Evolutionary conservation across 1,139 yeast species (phyloP), one percentile per base, ranked within the genome.

Genomic region (Saccharomyces hybrid): DNA sequence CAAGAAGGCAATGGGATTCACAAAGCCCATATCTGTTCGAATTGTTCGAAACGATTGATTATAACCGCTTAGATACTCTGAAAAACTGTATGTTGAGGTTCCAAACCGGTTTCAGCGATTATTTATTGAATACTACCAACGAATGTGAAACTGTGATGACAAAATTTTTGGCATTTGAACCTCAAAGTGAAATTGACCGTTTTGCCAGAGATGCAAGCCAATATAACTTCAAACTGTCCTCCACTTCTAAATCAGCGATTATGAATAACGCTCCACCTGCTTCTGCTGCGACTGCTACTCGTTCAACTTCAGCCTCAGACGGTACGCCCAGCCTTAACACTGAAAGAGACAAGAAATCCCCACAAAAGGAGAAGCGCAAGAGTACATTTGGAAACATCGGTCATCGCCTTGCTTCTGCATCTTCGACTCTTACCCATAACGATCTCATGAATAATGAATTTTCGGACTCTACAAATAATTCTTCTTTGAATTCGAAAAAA

Each of bases 21-120:
- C 84, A 84, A 67, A 93, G 95, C 0, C 95, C 96, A 1, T 82
- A 78, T 59, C 80, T 86, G 44, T 85, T 88, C 66, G 87, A 85
- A 62, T 82, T 82, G 62, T 84, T 90, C 69, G 96, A 89, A 70
- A 77, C 76, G 58, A 83, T 84, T 61, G 97, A 91, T 68, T 78
- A 75, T 56, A 75, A 75, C 57, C 84, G 96, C 66, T 77, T 87
- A 58, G 79, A 80, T 53, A 75, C 84, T 64, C 70, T 89, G 54
- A 86, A 88, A 66, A 87, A 87, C 60, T 76, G 82, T 27, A 76
- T 90, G 57, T 76, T 88, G 55, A 80, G 83, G 60, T 86, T 80
- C 66, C 86, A 88, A 70, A 87, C 95, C 51, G 77, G 80, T 46
- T 72, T 78, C 53, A 75, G 80, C 58, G 80, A 80, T 56, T 76